Evolutionary conservation across 2,329 filamentous ascomycete species (phyloP).

Genomic region (Colletotrichum spaethianum): DNA sequence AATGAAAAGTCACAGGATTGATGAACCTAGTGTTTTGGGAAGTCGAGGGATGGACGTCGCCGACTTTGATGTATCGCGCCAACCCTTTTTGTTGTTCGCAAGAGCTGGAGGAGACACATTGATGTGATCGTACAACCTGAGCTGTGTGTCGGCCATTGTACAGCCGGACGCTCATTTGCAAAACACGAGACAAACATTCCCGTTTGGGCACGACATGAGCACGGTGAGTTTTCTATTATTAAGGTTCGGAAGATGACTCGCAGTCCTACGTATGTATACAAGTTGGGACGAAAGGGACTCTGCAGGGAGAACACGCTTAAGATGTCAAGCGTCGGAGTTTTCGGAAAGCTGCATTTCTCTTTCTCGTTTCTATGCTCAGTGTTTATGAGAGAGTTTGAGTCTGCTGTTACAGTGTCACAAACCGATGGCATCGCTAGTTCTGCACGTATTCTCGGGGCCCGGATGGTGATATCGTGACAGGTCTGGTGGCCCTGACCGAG

Average conservation of each 20-base stretch:
- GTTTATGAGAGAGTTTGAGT: neutral
- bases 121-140: neutral
- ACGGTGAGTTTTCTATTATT: neutral
- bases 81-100: slow-evolving; percentile 1
- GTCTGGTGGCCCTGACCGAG: neutral
- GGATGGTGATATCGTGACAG: neutral
- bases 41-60: neutral
- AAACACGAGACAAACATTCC: neutral
- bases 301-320: neutral
- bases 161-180: neutral
- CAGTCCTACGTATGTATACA: neutral
- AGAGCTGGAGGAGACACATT: neutral
- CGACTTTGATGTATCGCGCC: neutral
- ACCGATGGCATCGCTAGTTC: neutral
- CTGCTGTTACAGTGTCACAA: neutral
- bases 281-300: slow-evolving; percentile 4
- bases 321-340: neutral
- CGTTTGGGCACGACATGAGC: neutral
- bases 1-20: neutral
- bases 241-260: neutral
- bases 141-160: neutral
- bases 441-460: neutral
- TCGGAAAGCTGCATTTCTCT: neutral
- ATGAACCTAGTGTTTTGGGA: neutral
- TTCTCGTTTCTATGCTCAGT: neutral